phyloP scores from a whole-genome alignment of 768 basidiomycete species.

The Lactifluus hygrophoroides region DNA sequence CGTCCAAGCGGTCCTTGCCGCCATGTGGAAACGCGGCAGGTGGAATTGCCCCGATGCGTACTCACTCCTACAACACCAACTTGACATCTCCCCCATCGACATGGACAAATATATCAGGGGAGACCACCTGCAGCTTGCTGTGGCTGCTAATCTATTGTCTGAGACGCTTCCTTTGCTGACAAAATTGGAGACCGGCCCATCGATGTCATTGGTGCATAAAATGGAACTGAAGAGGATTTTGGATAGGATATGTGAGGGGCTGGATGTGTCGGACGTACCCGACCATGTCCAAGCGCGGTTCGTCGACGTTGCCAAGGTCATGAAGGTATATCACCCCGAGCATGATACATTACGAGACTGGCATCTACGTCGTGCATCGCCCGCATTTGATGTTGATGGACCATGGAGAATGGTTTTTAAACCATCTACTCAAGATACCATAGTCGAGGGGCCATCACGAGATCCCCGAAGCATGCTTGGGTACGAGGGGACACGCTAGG shows the following conservation, averaged over 20 bases:
- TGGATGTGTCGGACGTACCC: neutral
- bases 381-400: neutral
- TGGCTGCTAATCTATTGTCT: neutral
- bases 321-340: neutral
- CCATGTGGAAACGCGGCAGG: neutral
- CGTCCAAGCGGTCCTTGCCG: neutral
- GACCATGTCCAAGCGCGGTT: neutral
- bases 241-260: neutral
- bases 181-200: neutral
- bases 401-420: conserved; percentile 9
- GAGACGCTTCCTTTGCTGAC: neutral
- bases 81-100: neutral
- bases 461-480: too few relatives aligned
- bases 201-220: neutral
- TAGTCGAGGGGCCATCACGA: too few relatives aligned
- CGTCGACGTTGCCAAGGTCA: neutral
- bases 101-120: neutral
- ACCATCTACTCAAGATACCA: neutral
- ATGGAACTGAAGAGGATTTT: neutral
- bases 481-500: too few relatives aligned
- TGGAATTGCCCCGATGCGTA: neutral
- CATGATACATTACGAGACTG: neutral
- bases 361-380: neutral
- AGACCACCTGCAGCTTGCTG: neutral
- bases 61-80: neutral